Conservation (phyloP, 441 rosid genomes). For the Biscutella laevigata region DNA sequence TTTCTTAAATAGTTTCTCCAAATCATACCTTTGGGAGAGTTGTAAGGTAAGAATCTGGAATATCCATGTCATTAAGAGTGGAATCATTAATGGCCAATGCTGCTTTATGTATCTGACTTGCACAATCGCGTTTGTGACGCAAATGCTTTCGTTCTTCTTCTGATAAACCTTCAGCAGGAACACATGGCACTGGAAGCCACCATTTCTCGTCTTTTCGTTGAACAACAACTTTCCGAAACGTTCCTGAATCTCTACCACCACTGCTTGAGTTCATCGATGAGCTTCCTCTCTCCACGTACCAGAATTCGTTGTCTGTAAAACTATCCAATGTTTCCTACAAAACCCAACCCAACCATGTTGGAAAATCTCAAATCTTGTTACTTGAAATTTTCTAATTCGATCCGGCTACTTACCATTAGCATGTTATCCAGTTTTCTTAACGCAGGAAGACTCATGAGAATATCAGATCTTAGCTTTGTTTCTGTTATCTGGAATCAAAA, state of each 20-base stretch:
- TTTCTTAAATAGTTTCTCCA: too few relatives aligned
- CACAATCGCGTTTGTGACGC: slow-evolving; percentile 46
- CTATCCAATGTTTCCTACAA: slow-evolving; percentile 80
- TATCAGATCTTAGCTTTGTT: slow-evolving; percentile 73
- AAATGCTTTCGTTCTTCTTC: slow-evolving; percentile 42
- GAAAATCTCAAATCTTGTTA: not conserved
- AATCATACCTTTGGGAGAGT: slow-evolving; percentile 67
- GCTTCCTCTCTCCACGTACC: slow-evolving; percentile 79
- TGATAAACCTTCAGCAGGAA: slow-evolving; percentile 55
- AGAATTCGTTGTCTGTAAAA: slow-evolving; percentile 69
- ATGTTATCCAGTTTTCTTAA: slow-evolving; percentile 85
- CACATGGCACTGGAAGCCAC: slow-evolving; percentile 97
- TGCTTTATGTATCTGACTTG: slow-evolving; percentile 66
- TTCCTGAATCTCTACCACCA: slow-evolving; percentile 82
- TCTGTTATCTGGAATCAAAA: slow-evolving; percentile 54
- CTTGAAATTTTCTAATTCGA: too few relatives aligned
- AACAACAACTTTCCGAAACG: slow-evolving; percentile 51
- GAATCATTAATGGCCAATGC: slow-evolving; percentile 58
- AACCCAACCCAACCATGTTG: slow-evolving; percentile 17
- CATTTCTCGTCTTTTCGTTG: slow-evolving; percentile 71
- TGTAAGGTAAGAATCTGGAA: slow-evolving; percentile 52
- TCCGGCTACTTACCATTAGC: slow-evolving; percentile 68
- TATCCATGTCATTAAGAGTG: slow-evolving; percentile 60
- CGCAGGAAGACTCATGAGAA: slow-evolving; percentile 78
- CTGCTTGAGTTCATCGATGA: slow-evolving; percentile 57